A percentile compares a stretch with the other conserved stretches of the same genome.
Evolutionary conservation across 2,329 filamentous ascomycete genomes (phyloP).

Genomic region (Epichloe coenophiala): DNA sequence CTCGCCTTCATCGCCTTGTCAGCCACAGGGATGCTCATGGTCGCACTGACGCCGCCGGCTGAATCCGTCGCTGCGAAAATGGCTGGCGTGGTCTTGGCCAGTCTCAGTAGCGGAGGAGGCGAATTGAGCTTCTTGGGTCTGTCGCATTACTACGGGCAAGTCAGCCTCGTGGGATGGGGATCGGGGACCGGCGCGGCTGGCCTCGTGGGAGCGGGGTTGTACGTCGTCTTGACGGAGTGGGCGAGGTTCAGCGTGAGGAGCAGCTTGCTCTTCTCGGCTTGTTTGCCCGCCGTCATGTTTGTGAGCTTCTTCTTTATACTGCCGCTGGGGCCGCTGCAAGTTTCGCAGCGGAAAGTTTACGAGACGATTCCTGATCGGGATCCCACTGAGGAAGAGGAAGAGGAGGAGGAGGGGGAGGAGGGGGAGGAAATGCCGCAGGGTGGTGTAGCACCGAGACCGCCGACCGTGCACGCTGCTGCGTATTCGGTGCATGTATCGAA

Average conservation of each 20-base stretch:
- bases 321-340: constrained; percentile 51
- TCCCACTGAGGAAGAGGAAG: constrained; percentile 20
- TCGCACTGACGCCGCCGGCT: constrained; percentile 61
- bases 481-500: constrained; percentile 19
- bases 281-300: constrained; percentile 70
- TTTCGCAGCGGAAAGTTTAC: constrained; percentile 36
- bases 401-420: constrained; percentile 14
- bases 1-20: constrained; percentile 63
- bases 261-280: constrained; percentile 65
- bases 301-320: constrained; percentile 74
- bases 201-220: constrained; percentile 73
- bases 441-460: constrained; percentile 23
- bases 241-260: constrained; percentile 59
- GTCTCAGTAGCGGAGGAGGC: constrained; percentile 71
- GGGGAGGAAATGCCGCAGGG: constrained; percentile 10
- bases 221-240: constrained; percentile 73
- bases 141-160: constrained; percentile 84
- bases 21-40: constrained; percentile 73
- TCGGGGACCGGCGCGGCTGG: constrained; percentile 86
- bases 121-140: constrained; percentile 84
- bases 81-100: constrained; percentile 71
- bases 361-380: constrained; percentile 33
- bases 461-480: constrained; percentile 26
- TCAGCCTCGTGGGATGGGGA: constrained; percentile 81
- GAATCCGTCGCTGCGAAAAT: constrained; percentile 62